Percentiles rank a stretch among this genome's conserved stretches.
phyloP scores from a whole-genome alignment of 2,329 filamentous ascomycete species.

The Cercospora nicotianae region DNA sequence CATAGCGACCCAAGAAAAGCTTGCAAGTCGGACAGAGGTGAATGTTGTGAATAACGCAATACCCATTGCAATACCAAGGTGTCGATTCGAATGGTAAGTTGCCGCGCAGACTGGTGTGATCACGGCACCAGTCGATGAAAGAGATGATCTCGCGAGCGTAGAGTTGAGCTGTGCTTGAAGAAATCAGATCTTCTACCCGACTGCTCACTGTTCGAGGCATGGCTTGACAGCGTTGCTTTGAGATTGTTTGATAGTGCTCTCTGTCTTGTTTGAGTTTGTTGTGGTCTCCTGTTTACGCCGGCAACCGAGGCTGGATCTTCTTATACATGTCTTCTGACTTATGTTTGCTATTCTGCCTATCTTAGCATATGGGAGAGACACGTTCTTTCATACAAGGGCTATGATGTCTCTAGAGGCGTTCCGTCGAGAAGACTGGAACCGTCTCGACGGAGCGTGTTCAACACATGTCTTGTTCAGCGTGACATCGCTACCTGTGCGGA shows the following conservation, averaged over 20 bases:
- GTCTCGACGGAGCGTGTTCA: not conserved
- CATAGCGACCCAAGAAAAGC: not conserved
- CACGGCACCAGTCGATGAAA: not conserved
- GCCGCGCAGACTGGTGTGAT: not conserved
- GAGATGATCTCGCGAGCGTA: not conserved
- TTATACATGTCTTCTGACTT: not conserved
- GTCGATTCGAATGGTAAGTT: not conserved
- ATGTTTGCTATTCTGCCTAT: not conserved
- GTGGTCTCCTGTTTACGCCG: not conserved
- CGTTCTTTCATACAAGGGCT: not conserved
- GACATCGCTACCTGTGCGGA: not conserved
- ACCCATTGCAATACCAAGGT: not conserved
- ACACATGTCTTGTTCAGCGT: not conserved
- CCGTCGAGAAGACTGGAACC: not conserved
- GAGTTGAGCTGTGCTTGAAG: not conserved
- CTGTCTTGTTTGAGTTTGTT: not conserved
- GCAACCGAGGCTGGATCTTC: not conserved
- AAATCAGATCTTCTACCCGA: not conserved
- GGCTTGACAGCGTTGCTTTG: not conserved
- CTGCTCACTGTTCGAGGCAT: not conserved
- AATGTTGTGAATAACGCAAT: slow-evolving; percentile 1
- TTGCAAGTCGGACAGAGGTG: not conserved
- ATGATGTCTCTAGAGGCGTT: not conserved
- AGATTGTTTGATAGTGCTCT: not conserved
- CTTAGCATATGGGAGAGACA: not conserved